These are phyloP conservation scores for Stemphylium beticola DNA, from an alignment of 2,329 filamentous ascomycete genomes.

Conservation along the genomic window DNA sequence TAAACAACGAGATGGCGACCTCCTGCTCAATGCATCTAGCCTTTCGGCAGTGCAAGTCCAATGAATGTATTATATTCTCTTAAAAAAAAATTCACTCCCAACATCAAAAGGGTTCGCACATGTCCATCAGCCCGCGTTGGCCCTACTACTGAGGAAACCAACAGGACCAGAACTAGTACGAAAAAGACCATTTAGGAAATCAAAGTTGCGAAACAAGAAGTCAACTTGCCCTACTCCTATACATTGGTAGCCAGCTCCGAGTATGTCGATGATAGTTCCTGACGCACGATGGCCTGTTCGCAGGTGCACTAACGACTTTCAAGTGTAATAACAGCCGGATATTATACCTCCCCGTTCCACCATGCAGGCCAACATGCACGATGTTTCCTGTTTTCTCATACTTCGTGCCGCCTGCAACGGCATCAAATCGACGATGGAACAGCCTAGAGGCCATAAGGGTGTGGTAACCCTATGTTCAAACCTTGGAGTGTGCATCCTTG, in stretches of 20 bases:
- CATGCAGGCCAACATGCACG: slow-evolving; percentile 9
- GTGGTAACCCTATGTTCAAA: not conserved
- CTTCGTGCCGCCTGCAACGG: not conserved
- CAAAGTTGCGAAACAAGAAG: not conserved
- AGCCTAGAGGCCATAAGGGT: not conserved
- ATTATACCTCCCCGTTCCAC: slow-evolving; percentile 2
- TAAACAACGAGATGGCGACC: slow-evolving; percentile 1
- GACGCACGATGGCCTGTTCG: not conserved
- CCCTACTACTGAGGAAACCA: not conserved
- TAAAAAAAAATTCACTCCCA: not conserved
- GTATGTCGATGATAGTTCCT: not conserved
- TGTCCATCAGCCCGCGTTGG: not conserved
- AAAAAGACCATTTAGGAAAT: not conserved
- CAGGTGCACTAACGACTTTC: slow-evolving; percentile 2
- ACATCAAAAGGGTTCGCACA: not conserved
- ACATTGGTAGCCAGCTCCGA: not conserved
- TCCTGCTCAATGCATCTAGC: not conserved
- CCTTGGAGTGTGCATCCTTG: not conserved
- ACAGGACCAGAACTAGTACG: too few species aligned
- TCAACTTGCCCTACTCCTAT: not conserved
- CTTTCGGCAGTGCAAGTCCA: not conserved
- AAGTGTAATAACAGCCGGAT: slow-evolving; percentile 16
- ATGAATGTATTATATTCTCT: not conserved
- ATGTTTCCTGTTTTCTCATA: slow-evolving; percentile 6
- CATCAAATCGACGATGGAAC: not conserved